Evolutionary conservation across 371 early-diverging fungal genomes (phyloP).

Genomic region (Dinochytrium kinnereticum): DNA sequence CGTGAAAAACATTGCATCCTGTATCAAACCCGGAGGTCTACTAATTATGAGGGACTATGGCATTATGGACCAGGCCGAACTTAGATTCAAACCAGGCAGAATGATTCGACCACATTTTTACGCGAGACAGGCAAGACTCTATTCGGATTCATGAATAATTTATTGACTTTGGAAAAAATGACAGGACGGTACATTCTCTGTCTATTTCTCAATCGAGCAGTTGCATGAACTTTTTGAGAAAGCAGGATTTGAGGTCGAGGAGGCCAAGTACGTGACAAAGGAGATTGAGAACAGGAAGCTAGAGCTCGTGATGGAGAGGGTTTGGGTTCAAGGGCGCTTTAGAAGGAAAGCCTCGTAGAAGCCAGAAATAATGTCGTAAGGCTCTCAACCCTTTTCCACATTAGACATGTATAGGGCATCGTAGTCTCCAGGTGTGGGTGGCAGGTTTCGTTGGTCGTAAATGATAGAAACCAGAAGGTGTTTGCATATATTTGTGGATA

Average conservation of each 20-base stretch:
- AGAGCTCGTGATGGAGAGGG: conserved; percentile 77
- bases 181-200: conserved; percentile 71
- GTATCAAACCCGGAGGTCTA: conserved; percentile 57
- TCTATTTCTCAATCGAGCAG: conserved; percentile 65
- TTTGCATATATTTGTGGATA: neutral
- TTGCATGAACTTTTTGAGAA: conserved; percentile 62
- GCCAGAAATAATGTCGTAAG: no score
- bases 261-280: conserved; percentile 75
- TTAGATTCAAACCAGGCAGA: conserved; percentile 72
- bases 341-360: neutral
- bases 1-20: conserved; percentile 39
- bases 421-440: neutral
- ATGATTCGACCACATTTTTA: conserved; percentile 67
- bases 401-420: neutral
- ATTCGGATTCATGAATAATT: neutral
- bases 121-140: conserved; percentile 52
- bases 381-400: neutral
- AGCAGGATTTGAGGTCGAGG: conserved; percentile 71
- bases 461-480: neutral
- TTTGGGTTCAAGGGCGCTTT: conserved; percentile 76
- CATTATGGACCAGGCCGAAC: conserved; percentile 71
- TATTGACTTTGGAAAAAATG: neutral
- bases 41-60: conserved; percentile 60
- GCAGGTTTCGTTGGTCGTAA: neutral
- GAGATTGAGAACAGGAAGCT: conserved; percentile 82